Percentiles rank a stretch among this genome's conserved stretches.
Conservation (phyloP, 1,139 yeast genomes). For the Sugiyamaella grinbergsii region DNA sequence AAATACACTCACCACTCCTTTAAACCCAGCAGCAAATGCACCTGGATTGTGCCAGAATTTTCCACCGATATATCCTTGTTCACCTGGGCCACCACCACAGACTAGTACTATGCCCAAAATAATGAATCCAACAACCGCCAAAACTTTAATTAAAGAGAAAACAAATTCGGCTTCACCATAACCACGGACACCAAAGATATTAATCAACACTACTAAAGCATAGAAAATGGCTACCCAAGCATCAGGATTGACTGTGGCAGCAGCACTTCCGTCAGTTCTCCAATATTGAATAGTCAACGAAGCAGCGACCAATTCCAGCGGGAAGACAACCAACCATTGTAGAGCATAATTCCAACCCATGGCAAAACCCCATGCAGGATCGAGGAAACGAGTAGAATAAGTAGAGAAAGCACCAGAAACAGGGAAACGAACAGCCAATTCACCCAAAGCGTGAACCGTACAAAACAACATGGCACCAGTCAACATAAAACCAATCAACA, state of each 20-base stretch:
- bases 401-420: slow-evolving; percentile 78
- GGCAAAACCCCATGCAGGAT: slow-evolving; percentile 79
- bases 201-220: slow-evolving; percentile 54
- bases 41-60: slow-evolving; percentile 65
- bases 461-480: slow-evolving; percentile 71
- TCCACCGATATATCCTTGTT: slow-evolving; percentile 65
- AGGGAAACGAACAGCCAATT: slow-evolving; percentile 79
- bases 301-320: slow-evolving; percentile 76
- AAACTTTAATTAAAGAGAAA: slow-evolving; percentile 58
- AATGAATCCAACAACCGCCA: slow-evolving; percentile 63
- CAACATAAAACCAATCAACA: slow-evolving; percentile 70
- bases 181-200: slow-evolving; percentile 68
- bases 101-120: slow-evolving; percentile 61
- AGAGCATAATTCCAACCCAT: slow-evolving; percentile 80
- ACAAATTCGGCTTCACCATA: slow-evolving; percentile 72
- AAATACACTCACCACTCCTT: slow-evolving; percentile 79
- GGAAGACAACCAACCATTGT: slow-evolving; percentile 75
- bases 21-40: slow-evolving; percentile 64
- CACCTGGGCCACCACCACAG: slow-evolving; percentile 69
- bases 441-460: slow-evolving; percentile 84
- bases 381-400: slow-evolving; percentile 68
- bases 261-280: slow-evolving; percentile 60
- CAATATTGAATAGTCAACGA: slow-evolving; percentile 68
- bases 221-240: slow-evolving; percentile 69
- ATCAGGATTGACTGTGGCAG: slow-evolving; percentile 62